Conservation (phyloP, 257 asterid species). For the Buddleja alternifolia region DNA sequence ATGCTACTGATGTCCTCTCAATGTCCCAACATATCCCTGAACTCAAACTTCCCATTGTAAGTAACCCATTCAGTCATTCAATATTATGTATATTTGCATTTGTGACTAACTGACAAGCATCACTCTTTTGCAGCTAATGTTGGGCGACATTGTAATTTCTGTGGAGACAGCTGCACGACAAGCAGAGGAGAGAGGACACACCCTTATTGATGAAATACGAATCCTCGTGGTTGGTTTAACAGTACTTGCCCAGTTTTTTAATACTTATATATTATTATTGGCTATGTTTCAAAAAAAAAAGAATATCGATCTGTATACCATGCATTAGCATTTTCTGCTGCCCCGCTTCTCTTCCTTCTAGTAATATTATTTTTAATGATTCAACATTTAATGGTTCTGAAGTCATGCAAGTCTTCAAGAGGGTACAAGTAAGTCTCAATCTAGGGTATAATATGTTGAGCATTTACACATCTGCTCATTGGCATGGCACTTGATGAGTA, state of each 20-base stretch:
- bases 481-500: constrained; percentile 13
- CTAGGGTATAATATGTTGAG: neutral
- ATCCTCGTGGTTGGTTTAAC: constrained; percentile 75
- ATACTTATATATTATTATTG: neutral
- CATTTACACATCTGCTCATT: constrained; percentile 7
- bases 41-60: constrained; percentile 83
- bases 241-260: constrained; percentile 15
- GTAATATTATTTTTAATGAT: neutral
- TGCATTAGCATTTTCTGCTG: constrained; percentile 17
- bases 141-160: constrained; percentile 93
- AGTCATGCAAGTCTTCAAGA: constrained; percentile 14
- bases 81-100: constrained; percentile 16
- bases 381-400: neutral
- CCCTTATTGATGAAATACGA: constrained; percentile 92
- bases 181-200: constrained; percentile 93
- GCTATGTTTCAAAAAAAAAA: constrained; percentile 1
- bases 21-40: constrained; percentile 97
- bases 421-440: constrained; percentile 9
- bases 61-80: constrained; percentile 34
- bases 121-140: constrained; percentile 73
- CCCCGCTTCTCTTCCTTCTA: constrained; percentile 28
- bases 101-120: constrained; percentile 34
- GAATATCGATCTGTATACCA: constrained; percentile 14
- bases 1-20: constrained; percentile 94
- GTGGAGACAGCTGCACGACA: constrained; percentile 98